A percentile compares a stretch with the other conserved stretches of the same genome.
phyloP scores from a whole-genome alignment of 345 rosid genomes.

The Citrus hindsii region DNA sequence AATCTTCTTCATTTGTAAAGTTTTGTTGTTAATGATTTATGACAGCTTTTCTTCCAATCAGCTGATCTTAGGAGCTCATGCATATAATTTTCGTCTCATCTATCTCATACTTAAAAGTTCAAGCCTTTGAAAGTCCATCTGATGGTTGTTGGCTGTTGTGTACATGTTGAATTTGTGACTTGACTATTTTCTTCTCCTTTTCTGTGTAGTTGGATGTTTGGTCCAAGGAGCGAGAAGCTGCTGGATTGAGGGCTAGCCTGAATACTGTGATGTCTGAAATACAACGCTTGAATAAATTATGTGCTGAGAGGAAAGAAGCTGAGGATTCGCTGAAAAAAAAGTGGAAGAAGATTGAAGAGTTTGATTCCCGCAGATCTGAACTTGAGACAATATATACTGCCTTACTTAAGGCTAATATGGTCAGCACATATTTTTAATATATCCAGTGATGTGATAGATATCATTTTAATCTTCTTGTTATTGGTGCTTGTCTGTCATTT shows the following conservation, averaged over 20 bases:
- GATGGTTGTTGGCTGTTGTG: neutral
- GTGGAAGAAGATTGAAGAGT: conserved; percentile 96
- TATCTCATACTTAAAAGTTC: neutral
- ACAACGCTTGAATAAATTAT: conserved; percentile 69
- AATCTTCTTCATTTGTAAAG: neutral
- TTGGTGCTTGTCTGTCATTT: neutral
- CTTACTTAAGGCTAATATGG: conserved; percentile 82
- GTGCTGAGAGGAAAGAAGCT: conserved; percentile 92
- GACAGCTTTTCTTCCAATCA: neutral
- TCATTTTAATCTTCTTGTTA: neutral
- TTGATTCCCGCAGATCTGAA: conserved; percentile 88
- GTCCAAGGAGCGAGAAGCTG: conserved; percentile 90
- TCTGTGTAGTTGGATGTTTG: conserved; percentile 78
- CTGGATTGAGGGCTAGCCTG: conserved; percentile 84
- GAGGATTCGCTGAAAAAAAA: conserved; percentile 84
- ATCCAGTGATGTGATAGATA: neutral
- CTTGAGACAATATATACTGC: conserved; percentile 81
- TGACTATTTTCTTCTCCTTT: conserved; percentile 12
- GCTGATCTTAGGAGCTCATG: neutral
- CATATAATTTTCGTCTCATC: neutral
- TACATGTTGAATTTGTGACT: conserved; percentile 18
- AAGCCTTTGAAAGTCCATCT: neutral
- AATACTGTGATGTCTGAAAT: conserved; percentile 79
- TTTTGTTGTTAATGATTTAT: neutral
- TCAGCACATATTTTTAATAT: conserved; percentile 25